Conservation (phyloP, 768 basidiomycete genomes). For the Neoboletus subvelutipes region DNA sequence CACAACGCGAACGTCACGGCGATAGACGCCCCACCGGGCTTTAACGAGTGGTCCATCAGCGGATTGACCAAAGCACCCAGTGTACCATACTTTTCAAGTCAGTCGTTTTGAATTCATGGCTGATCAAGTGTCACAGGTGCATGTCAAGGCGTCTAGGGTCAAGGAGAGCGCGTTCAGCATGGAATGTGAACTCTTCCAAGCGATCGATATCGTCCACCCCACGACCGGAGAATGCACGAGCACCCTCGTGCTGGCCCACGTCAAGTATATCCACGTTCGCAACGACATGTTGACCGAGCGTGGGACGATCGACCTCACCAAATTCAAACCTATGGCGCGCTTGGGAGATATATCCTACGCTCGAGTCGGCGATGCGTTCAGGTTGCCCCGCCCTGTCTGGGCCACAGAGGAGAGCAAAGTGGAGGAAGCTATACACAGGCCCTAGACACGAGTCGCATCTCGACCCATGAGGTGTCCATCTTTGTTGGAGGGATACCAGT, state of each 20-base stretch:
- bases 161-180: conserved; percentile 48
- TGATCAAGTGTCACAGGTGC: conserved; percentile 24
- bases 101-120: neutral
- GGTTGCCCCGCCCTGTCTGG: conserved; percentile 26
- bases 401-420: conserved; percentile 15
- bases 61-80: conserved; percentile 41
- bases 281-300: conserved; percentile 40
- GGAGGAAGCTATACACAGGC: neutral
- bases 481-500: neutral
- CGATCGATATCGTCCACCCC: conserved; percentile 38
- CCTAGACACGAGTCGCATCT: conserved; percentile 2
- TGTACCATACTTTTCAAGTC: neutral
- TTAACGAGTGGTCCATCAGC: conserved; percentile 42
- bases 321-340: conserved; percentile 36
- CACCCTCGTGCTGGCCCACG: conserved; percentile 40
- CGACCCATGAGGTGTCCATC: neutral
- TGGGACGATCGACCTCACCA: conserved; percentile 36
- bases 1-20: conserved; percentile 39
- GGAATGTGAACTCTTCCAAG: conserved; percentile 40
- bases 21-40: conserved; percentile 37
- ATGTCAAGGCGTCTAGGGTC: conserved; percentile 42
- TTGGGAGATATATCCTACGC: conserved; percentile 42
- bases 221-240: conserved; percentile 24
- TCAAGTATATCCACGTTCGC: conserved; percentile 45
- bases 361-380: conserved; percentile 29